Evolutionary conservation across 2,329 filamentous ascomycete species (phyloP), one percentile per base, ranked within the genome.

Genomic region (Diplodia mutila): DNA sequence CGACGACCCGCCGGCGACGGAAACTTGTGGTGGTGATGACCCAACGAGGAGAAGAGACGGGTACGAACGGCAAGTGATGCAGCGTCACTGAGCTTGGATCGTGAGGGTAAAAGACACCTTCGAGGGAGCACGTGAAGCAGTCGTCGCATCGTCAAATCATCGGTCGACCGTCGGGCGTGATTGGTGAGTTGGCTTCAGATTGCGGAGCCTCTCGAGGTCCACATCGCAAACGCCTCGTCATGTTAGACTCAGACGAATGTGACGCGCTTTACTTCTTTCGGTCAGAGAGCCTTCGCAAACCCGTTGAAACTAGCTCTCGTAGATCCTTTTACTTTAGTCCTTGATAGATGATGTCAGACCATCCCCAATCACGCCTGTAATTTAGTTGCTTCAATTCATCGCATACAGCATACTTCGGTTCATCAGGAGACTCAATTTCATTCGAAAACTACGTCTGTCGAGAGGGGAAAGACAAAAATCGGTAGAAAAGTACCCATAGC

Each of bases 371-470:
- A 11, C 42, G n/a, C 18, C n/a, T 46, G 11, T 37, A 37, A 3
- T 9, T 32, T 32, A 6, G 39, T 16, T 16, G 18, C 16, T 4
- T 46, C 11, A 21, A 21, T 46, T 21, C 18, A 46, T n/a, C n/a
- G n/a, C n/a, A n/a, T n/a, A n/a, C n/a, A n/a, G n/a, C 3, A 4
- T 11, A n/a, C 8, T 4, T 21, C 21, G 42, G 7, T 46, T 46
- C 42, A 34, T 63, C n/a, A n/a, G 18, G 49, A 37, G 34, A 51
- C 59, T 29, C 59, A 63, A 63, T 63, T 63, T 63, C 39, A 51
- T 63, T 63, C 11, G 34, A 46, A 29, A 63, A 27, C 59, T 63
- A 63, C 39, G 54, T 48, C 34, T 61, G 59, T 51, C 16, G 21
- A 51, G 39, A 25, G 46, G 23, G n/a, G 59, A 61, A 61, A 34